Conservation (phyloP, 495 filamentous ascomycete species). For the Trichoderma erinaceum region DNA sequence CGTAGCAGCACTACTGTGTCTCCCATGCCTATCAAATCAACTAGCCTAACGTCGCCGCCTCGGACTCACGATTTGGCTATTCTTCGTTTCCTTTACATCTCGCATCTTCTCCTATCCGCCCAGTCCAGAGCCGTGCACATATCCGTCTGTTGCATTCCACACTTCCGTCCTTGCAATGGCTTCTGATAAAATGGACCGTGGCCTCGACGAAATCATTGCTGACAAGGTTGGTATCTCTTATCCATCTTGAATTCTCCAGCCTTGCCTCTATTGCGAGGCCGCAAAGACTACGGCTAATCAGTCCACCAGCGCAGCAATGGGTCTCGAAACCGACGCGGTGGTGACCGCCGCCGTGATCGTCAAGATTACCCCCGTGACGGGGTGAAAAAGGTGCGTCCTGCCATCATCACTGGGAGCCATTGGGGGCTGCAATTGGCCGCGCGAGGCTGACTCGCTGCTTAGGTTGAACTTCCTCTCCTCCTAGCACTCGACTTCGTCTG, state of each 20-base stretch:
- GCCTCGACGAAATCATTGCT: slow-evolving; percentile 29
- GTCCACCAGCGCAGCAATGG: slow-evolving; percentile 19
- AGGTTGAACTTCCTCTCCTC: slow-evolving; percentile 16
- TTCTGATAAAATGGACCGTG: slow-evolving; percentile 18
- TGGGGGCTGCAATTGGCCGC: background rate
- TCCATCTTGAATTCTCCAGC: background rate
- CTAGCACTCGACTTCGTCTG: slow-evolving; percentile 17
- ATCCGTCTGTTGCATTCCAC: background rate
- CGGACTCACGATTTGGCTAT: background rate
- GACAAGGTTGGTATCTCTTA: slow-evolving; percentile 24
- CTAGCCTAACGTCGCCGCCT: too few species aligned
- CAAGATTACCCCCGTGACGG: slow-evolving; percentile 60
- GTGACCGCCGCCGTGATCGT: slow-evolving; percentile 37
- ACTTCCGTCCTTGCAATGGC: background rate
- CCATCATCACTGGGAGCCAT: background rate
- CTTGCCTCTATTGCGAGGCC: slow-evolving; percentile 19
- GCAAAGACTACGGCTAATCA: slow-evolving; percentile 20
- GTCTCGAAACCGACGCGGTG: slow-evolving; percentile 13
- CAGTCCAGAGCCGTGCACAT: background rate
- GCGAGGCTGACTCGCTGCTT: slow-evolving; percentile 14
- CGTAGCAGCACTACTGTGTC: too few species aligned
- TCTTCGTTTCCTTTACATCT: background rate
- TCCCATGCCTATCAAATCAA: too few species aligned
- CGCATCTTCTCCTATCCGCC: background rate
- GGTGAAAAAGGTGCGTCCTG: slow-evolving; percentile 65